Conservation (phyloP, 192 early-diverging fungal genomes). For the Gryganskiella cystojenkinii region DNA sequence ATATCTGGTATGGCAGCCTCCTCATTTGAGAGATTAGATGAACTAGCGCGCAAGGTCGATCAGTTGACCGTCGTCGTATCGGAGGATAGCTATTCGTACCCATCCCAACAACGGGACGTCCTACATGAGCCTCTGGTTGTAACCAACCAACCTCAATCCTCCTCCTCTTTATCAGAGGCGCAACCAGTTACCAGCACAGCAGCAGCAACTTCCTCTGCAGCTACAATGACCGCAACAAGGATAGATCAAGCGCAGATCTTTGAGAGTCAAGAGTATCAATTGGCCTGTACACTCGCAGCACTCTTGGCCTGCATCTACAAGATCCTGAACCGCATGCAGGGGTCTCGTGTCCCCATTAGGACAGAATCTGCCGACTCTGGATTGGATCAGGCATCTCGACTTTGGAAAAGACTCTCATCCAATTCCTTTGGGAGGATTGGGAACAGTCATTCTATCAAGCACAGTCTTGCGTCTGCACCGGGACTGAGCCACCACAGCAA, state of each 20-base stretch:
- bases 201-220: background rate
- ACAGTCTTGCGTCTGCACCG: background rate
- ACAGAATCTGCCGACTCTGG: slow-evolving; percentile 47
- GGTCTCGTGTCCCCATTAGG: slow-evolving; percentile 14
- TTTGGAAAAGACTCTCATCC: slow-evolving; percentile 47
- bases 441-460: background rate
- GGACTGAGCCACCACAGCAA: slow-evolving; percentile 5
- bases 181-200: background rate
- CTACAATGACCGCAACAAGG: too few relatives aligned
- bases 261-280: slow-evolving; percentile 61
- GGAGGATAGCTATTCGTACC: background rate
- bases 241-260: slow-evolving; percentile 32
- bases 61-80: slow-evolving; percentile 20
- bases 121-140: slow-evolving; percentile 15
- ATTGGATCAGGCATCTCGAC: slow-evolving; percentile 34
- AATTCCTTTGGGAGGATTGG: slow-evolving; percentile 17
- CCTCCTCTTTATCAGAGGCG: background rate
- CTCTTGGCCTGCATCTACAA: slow-evolving; percentile 61
- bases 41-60: slow-evolving; percentile 38
- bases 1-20: slow-evolving; percentile 36
- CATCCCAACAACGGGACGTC: background rate
- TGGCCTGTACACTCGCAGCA: slow-evolving; percentile 66
- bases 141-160: background rate
- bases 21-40: slow-evolving; percentile 38
- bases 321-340: slow-evolving; percentile 55